phyloP scores from a whole-genome alignment of 768 basidiomycete species.

The Cytidiella melzeri region DNA sequence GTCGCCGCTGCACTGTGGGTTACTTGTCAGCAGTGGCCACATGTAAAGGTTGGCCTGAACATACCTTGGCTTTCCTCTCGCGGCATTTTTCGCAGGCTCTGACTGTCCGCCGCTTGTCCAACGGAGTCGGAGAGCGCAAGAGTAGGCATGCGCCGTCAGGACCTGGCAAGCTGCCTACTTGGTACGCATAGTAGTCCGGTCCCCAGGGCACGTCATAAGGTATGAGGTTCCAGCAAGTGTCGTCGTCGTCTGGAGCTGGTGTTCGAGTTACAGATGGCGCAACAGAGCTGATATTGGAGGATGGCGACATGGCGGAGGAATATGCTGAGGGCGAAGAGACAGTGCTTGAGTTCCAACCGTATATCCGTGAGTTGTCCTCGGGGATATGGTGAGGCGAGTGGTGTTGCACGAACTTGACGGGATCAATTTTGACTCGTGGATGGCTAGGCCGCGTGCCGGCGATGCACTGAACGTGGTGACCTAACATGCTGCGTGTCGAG shows the following conservation, averaged over 20 bases:
- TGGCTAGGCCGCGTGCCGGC: not conserved
- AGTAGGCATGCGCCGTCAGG: constrained; percentile 33
- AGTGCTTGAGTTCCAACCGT: not conserved
- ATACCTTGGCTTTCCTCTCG: constrained; percentile 35
- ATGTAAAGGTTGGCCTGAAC: constrained; percentile 4
- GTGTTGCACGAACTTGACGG: not conserved
- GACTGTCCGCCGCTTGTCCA: constrained; percentile 30
- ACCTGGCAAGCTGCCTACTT: constrained; percentile 29
- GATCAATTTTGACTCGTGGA: not conserved
- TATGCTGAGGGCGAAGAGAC: not conserved
- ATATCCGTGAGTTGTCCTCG: not conserved
- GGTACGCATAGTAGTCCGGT: constrained; percentile 27
- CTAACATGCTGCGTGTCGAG: not conserved
- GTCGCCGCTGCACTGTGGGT: constrained; percentile 29
- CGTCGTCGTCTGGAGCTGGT: constrained; percentile 14
- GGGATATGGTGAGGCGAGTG: not conserved
- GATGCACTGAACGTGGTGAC: not conserved
- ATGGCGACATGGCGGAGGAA: not conserved
- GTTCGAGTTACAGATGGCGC: not conserved
- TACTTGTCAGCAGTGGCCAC: constrained; percentile 1
- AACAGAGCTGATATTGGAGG: constrained; percentile 1
- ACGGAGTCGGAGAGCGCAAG: constrained; percentile 33
- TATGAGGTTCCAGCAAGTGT: constrained; percentile 30
- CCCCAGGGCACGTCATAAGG: constrained; percentile 37
- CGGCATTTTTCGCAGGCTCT: constrained; percentile 34